These are phyloP conservation scores for Mortierella sp. DNA, from an alignment of 371 early-diverging fungal species.

Conservation along the genomic window DNA sequence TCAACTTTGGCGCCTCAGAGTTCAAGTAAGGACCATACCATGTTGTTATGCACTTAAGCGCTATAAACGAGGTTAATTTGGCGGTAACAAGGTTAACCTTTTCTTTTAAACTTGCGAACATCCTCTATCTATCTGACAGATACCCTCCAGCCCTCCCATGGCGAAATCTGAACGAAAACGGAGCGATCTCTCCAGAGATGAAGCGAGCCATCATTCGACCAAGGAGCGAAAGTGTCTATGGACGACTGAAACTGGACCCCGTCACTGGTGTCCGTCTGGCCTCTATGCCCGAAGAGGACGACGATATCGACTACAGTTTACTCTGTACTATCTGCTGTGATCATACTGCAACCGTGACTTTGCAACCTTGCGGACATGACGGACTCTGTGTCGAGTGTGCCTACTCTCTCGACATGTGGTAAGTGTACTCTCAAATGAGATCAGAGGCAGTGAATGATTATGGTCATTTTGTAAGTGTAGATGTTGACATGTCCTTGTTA, in stretches of 20 bases:
- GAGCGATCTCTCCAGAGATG: constrained; percentile 32
- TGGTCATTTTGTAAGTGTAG: neutral
- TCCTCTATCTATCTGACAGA: constrained; percentile 2
- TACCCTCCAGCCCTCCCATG: constrained; percentile 52
- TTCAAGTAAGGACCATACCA: constrained; percentile 35
- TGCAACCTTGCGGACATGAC: constrained; percentile 56
- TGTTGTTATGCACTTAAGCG: neutral
- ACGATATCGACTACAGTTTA: constrained; percentile 46
- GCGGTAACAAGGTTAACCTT: neutral
- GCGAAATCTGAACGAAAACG: constrained; percentile 52
- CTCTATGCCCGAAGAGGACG: constrained; percentile 33
- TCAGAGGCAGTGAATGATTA: neutral
- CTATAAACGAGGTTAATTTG: neutral
- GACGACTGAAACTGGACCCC: constrained; percentile 41
- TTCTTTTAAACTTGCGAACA: neutral
- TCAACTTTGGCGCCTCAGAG: constrained; percentile 53
- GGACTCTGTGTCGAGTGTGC: constrained; percentile 56
- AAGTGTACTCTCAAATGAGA: neutral
- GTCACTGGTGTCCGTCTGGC: constrained; percentile 46
- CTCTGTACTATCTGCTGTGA: constrained; percentile 56
- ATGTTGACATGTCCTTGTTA: neutral
- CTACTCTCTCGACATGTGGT: constrained; percentile 54
- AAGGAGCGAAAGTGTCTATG: constrained; percentile 41
- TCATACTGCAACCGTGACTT: constrained; percentile 54
- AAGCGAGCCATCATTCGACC: constrained; percentile 35